These are phyloP conservation scores for Ormosia emarginata DNA, from an alignment of 306 rosid genomes.

Conservation along the genomic window DNA sequence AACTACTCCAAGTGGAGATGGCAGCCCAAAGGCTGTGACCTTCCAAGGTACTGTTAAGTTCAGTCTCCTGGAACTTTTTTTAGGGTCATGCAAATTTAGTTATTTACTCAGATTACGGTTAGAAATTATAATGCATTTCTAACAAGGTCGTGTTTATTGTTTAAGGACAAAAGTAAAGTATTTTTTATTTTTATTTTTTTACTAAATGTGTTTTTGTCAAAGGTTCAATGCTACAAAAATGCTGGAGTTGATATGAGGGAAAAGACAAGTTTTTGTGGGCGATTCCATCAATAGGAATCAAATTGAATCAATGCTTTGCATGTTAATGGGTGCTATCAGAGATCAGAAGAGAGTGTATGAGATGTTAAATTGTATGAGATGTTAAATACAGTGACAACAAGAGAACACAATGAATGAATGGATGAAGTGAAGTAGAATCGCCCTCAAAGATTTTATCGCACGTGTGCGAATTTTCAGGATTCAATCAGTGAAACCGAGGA, in stretches of 20 bases:
- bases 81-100: not conserved
- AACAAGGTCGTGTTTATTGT: not conserved
- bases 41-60: conserved; percentile 50
- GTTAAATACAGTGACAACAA: too few relatives aligned
- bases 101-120: not conserved
- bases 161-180: not conserved
- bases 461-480: too few relatives aligned
- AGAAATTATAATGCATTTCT: not conserved
- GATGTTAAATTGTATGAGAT: too few relatives aligned
- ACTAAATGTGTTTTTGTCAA: not conserved
- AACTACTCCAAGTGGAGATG: conserved; percentile 77
- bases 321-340: conserved; percentile 64
- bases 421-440: too few relatives aligned
- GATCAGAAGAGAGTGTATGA: conserved; percentile 82
- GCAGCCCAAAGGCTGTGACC: conserved; percentile 71
- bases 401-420: too few relatives aligned
- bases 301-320: conserved; percentile 91
- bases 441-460: too few relatives aligned
- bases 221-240: conserved; percentile 89
- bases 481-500: too few relatives aligned
- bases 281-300: conserved; percentile 94
- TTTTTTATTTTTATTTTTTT: not conserved
- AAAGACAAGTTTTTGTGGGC: conserved; percentile 91
- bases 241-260: conserved; percentile 86
- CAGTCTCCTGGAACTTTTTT: not conserved